A percentile compares a stretch with the other conserved stretches of the same genome.
Evolutionary conservation across 1,139 yeast genomes (phyloP).

Genomic region (Candida smagusa): DNA sequence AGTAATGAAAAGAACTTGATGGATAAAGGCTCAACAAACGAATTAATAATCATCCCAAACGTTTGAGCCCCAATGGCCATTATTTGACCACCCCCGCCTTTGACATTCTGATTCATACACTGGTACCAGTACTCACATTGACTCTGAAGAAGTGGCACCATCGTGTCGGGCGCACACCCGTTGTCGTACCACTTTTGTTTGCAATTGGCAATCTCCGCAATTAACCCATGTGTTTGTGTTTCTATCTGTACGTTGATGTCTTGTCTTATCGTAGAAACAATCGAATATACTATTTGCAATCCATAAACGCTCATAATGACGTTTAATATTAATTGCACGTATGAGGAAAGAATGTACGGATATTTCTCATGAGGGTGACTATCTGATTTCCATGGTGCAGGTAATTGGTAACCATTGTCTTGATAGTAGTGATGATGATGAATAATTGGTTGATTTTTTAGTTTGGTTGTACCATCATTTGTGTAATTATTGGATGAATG

Average conservation of each 20-base stretch:
- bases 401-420: conserved; percentile 22
- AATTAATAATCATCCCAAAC: conserved; percentile 58
- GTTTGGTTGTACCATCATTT: no score
- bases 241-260: conserved; percentile 53
- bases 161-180: conserved; percentile 51
- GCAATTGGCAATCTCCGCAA: conserved; percentile 48
- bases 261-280: conserved; percentile 44
- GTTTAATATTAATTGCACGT: conserved; percentile 53
- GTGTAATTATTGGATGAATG: no score
- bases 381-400: conserved; percentile 47
- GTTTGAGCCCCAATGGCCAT: conserved; percentile 62
- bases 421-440: conserved; percentile 48
- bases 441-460: no score
- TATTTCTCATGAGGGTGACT: conserved; percentile 37
- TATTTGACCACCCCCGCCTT: conserved; percentile 34
- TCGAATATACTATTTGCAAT: conserved; percentile 37
- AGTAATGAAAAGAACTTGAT: conserved; percentile 49
- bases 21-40: conserved; percentile 64
- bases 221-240: conserved; percentile 33
- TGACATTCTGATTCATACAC: conserved; percentile 60
- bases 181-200: conserved; percentile 49
- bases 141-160: conserved; percentile 58
- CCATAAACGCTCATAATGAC: conserved; percentile 41
- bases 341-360: conserved; percentile 56
- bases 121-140: conserved; percentile 59